These are phyloP conservation scores for Pinus albicaulis DNA, from an alignment of 75 land plant species.

Conservation along the genomic window DNA sequence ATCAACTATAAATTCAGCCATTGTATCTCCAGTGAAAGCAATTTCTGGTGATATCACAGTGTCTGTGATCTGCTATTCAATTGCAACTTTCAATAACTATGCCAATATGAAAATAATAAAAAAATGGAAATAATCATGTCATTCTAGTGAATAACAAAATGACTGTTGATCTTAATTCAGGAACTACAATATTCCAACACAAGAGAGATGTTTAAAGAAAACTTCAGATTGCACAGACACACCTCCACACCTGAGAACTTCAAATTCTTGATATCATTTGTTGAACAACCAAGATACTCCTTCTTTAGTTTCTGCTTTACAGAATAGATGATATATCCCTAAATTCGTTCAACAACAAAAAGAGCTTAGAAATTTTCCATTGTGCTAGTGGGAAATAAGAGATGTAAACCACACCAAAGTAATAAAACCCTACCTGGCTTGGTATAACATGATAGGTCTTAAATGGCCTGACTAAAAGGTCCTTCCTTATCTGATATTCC, in stretches of 20 bases:
- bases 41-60: conserved; percentile 77
- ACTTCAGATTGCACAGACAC: conserved; percentile 11
- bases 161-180: background rate
- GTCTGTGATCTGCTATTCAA: conserved; percentile 66
- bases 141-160: background rate
- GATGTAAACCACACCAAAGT: background rate
- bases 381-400: background rate
- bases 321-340: conserved; percentile 95
- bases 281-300: conserved; percentile 79
- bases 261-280: conserved; percentile 74
- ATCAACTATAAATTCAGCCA: conserved; percentile 56
- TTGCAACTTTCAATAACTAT: background rate
- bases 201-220: conserved; percentile 4
- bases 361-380: background rate
- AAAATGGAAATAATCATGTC: conserved; percentile 3
- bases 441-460: conserved; percentile 90
- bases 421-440: conserved; percentile 62
- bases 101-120: background rate
- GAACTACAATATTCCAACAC: conserved; percentile 1
- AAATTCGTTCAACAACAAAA: conserved; percentile 10
- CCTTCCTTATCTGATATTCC: conserved; percentile 70
- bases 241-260: conserved; percentile 93
- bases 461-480: conserved; percentile 74
- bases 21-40: conserved; percentile 91
- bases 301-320: conserved; percentile 91